Evolutionary conservation across 805 yeast genomes (phyloP).

Genomic region (Wickerhamomyces chambardii): DNA sequence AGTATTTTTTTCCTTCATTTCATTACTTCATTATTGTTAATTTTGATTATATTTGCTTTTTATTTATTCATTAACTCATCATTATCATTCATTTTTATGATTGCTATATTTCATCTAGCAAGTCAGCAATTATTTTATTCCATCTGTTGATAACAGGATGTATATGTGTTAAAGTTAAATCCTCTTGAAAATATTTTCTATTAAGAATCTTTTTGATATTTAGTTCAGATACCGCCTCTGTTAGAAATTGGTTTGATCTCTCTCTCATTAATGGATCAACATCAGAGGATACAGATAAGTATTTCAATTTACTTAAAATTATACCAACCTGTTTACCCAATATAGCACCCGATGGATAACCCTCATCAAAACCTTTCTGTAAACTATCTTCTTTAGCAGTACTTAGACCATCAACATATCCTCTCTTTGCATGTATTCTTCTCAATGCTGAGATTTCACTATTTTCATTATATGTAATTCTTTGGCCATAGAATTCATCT

Average conservation of each 20-base stretch:
- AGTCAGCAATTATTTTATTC: constrained; percentile 13
- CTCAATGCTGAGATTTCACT: constrained; percentile 30
- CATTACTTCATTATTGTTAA: too few species aligned
- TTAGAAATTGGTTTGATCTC: constrained; percentile 16
- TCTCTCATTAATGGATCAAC: constrained; percentile 8
- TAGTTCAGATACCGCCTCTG: constrained; percentile 41
- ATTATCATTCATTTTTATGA: too few species aligned
- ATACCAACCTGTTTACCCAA: constrained; percentile 62
- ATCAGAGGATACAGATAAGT: constrained; percentile 13
- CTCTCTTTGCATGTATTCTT: constrained; percentile 66
- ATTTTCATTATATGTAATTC: constrained; percentile 6
- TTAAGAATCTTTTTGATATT: constrained; percentile 49
- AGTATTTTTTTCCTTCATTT: too few species aligned
- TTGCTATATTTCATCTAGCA: too few species aligned
- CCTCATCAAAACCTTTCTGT: constrained; percentile 76
- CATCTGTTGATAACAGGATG: constrained; percentile 38
- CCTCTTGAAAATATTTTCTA: constrained; percentile 36
- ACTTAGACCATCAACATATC: constrained; percentile 76
- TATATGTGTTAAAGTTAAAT: constrained; percentile 25
- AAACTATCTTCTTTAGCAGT: constrained; percentile 57
- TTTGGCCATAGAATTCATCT: constrained; percentile 28
- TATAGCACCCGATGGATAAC: constrained; percentile 67
- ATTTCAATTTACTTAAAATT: constrained; percentile 45
- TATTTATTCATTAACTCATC: too few species aligned
- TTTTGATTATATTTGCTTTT: too few species aligned